Conservation (phyloP, 2,329 filamentous ascomycete genomes). For the Colletotrichum liriopes region DNA sequence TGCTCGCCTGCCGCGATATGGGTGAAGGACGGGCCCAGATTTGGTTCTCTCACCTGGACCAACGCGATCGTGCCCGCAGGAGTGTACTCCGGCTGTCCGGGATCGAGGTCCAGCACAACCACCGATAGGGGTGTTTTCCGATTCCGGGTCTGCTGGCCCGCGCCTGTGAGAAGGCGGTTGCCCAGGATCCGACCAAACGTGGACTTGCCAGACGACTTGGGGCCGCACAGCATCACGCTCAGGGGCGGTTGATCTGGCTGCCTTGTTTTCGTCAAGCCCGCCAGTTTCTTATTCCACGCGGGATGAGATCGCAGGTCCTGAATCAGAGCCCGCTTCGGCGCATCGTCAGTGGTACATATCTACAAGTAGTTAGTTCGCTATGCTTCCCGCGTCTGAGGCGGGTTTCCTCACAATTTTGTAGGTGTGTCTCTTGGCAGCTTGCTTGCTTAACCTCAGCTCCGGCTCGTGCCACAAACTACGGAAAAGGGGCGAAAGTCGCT, state of each 20-base stretch:
- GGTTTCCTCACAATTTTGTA: slow-evolving; percentile 65
- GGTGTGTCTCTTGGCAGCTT: slow-evolving; percentile 48
- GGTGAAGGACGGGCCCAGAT: slow-evolving; percentile 78
- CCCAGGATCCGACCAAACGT: slow-evolving; percentile 78
- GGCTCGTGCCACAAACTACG: slow-evolving; percentile 75
- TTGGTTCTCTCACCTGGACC: slow-evolving; percentile 71
- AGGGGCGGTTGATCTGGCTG: slow-evolving; percentile 51
- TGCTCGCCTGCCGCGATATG: slow-evolving; percentile 61
- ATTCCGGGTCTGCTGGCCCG: slow-evolving; percentile 46
- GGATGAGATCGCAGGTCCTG: slow-evolving; percentile 71
- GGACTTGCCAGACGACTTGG: slow-evolving; percentile 83
- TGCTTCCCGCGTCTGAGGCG: slow-evolving; percentile 4
- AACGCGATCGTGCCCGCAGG: slow-evolving; percentile 80
- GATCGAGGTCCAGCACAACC: slow-evolving; percentile 79
- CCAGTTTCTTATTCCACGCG: slow-evolving; percentile 74
- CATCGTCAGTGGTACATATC: slow-evolving; percentile 69
- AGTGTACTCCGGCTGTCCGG: slow-evolving; percentile 83
- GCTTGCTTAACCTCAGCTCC: slow-evolving; percentile 45
- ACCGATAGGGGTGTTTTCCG: slow-evolving; percentile 52
- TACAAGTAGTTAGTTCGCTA: slow-evolving; percentile 52
- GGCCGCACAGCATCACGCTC: slow-evolving; percentile 75
- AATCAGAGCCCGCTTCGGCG: slow-evolving; percentile 63
- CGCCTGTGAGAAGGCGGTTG: slow-evolving; percentile 76
- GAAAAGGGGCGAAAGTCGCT: slow-evolving; percentile 76
- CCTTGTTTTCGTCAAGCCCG: slow-evolving; percentile 57